A percentile compares a stretch with the other conserved stretches of the same genome.
Evolutionary conservation across 2,329 filamentous ascomycete species (phyloP).

Genomic region (Microsporum audouinii): DNA sequence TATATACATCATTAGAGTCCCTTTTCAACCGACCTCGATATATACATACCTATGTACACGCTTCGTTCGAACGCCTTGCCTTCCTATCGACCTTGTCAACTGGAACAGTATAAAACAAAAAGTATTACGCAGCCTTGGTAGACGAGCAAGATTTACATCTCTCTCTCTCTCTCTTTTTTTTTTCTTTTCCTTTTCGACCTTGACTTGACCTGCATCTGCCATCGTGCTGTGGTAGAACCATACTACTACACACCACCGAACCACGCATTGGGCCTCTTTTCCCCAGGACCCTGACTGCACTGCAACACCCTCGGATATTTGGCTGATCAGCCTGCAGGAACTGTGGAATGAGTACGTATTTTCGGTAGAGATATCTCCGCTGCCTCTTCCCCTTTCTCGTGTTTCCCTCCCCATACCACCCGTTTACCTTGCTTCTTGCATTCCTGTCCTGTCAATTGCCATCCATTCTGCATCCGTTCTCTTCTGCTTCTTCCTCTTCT

Average conservation of each 20-base stretch:
- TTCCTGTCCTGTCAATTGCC: not conserved
- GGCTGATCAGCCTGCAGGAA: not conserved
- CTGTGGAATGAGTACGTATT: not conserved
- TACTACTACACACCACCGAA: not conserved
- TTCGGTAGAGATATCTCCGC: conserved; percentile 2
- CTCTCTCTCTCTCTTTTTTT: not conserved
- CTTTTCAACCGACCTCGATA: not conserved
- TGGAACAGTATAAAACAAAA: not conserved
- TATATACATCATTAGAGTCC: not conserved
- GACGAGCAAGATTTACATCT: not conserved
- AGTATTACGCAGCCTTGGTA: not conserved
- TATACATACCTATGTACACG: not conserved
- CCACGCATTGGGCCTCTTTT: not conserved
- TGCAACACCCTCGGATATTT: conserved; percentile 2
- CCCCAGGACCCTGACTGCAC: not conserved
- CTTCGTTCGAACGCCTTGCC: not conserved
- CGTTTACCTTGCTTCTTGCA: not conserved
- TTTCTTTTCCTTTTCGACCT: not conserved
- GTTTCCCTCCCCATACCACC: not conserved
- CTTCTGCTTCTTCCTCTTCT: not conserved
- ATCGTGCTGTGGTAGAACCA: conserved; percentile 1
- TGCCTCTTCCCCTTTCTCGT: not conserved
- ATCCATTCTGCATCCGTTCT: not conserved
- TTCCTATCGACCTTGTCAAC: not conserved
- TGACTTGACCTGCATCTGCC: not conserved